Conservation (phyloP, 2,329 filamentous ascomycete genomes). For the Hypoxylon sp. region DNA sequence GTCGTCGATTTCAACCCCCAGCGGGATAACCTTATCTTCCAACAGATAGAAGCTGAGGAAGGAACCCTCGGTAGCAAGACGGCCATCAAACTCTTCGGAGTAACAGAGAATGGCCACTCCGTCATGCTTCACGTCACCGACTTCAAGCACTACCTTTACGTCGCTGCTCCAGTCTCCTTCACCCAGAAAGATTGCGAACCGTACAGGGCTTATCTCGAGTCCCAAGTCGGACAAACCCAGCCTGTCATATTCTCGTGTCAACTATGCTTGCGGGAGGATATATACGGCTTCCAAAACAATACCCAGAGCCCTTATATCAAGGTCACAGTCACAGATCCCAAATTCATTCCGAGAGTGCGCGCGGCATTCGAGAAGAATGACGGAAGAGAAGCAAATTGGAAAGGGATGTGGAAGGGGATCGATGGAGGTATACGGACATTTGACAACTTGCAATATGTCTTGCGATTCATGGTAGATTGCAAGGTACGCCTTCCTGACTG, state of each 20-base stretch:
- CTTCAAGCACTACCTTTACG: conserved; percentile 96
- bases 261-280: conserved; percentile 86
- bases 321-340: conserved; percentile 91
- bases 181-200: conserved; percentile 79
- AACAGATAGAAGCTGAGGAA: conserved; percentile 96
- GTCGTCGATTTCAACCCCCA: conserved; percentile 65
- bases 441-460: conserved; percentile 93
- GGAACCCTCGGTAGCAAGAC: conserved; percentile 81
- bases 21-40: conserved; percentile 82
- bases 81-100: conserved; percentile 92
- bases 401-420: conserved; percentile 82
- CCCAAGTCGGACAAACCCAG: conserved; percentile 78
- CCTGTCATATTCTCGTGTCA: conserved; percentile 83
- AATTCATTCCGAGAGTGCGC: conserved; percentile 81
- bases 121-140: conserved; percentile 94
- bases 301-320: conserved; percentile 92
- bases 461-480: conserved; percentile 98
- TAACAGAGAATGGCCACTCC: conserved; percentile 86
- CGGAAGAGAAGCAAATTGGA: conserved; percentile 78
- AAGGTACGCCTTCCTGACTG: conserved; percentile 64
- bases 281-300: conserved; percentile 95
- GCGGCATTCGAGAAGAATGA: conserved; percentile 76
- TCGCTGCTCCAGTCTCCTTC: conserved; percentile 88
- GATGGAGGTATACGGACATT: conserved; percentile 85
- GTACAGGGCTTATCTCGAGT: conserved; percentile 85